Evolutionary conservation across 345 rosid species (phyloP), one percentile per base, ranked within the genome.

Genomic region (Gossypium arboreum): DNA sequence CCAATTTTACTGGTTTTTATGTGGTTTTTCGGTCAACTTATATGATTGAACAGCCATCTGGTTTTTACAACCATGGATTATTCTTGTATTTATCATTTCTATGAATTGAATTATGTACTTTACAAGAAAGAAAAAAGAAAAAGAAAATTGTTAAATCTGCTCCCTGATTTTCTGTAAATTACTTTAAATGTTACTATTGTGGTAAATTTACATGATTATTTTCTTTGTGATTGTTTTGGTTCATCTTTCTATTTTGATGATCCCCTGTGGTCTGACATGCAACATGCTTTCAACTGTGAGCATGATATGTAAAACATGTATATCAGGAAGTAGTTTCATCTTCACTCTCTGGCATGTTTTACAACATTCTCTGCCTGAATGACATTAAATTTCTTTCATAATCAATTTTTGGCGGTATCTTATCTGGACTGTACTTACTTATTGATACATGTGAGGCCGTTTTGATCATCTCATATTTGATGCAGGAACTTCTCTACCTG

Each of bases 401-500:
- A 48, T 48, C 43, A 50, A 25, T 68, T 17, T 68, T 9, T 25
- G 7, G 9, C 6, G 13, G 43, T 3, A 25, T 16, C 63, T 72
- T 43, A 55, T 72, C 62, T 41, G 27, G 41, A 7, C 29, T 20
- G 44, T 58, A 22, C 16, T 16, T 34, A 22, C 56, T 48, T 47
- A 18, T 45, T 67, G 34, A 22, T 67, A 55, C 20, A 22, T 22
- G 55, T 13, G 56, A 22, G 24, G 56, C 7, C 41, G 16, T 57
- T 47, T 69, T 27, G 6, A 11, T 66, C 74, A 20, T 58, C 59
- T 71, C 74, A 50, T 51, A 48, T 67, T 63, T 60, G 50, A 73
- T 52, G 85, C 88, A 94, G 98, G 98, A 94, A 83, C 83, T 94
- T 62, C 83, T 94, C 51, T 94, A 94, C 86, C 85, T 94, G n/a